Evolutionary conservation across 2,329 filamentous ascomycete species (phyloP), one percentile per base, ranked within the genome.

Genomic region (Chalaropsis thielavioides): DNA sequence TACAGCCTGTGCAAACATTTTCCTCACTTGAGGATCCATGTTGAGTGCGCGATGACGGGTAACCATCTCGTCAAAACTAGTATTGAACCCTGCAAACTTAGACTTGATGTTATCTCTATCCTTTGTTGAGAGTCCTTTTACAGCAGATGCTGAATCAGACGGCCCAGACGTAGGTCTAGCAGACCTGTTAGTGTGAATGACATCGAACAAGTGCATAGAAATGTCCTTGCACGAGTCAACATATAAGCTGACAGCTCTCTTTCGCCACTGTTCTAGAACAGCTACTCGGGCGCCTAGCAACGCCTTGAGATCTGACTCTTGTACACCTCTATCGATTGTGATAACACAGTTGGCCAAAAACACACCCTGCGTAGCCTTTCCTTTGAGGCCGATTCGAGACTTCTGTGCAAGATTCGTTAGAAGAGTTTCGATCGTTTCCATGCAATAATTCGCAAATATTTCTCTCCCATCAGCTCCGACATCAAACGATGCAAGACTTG

Each of bases 71-170:
- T 99, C 94, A 72, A 99, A 99, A 56, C 83, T 85, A 8, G 82
- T 79, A 73, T 99, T 99, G 79, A 99, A 99, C 51, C 85, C 84
- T 70, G 88, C 85, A 75, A 96, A 99, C 75, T 97, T 97, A 74
- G 90, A 86, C 76, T 99, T 99, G 76, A 97, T 95, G 66, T 86
- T 87, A 73, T 99, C 94, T 75, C 92, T 95, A 72, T 99, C 94
- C 74, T 96, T 96, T 71, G 87, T 90, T 58, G 83, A 85, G 2
- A 97, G 79, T 0, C 83, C 83, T 75, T 95, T 96, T 67, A 97
- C 80, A 66, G 96, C 88, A 0, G 88, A 87, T 17, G 86, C 85
- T 1, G 89, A 94, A 74, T 96, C 92, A n/a, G 83, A 83, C 31
- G 84, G 84, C 8, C 86, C 84, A 1, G 88, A 92, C 0, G 85